Evolutionary conservation across 129 eudicot species (phyloP), one percentile per base, ranked within the genome.

Genomic region (Glebionis coronaria): DNA sequence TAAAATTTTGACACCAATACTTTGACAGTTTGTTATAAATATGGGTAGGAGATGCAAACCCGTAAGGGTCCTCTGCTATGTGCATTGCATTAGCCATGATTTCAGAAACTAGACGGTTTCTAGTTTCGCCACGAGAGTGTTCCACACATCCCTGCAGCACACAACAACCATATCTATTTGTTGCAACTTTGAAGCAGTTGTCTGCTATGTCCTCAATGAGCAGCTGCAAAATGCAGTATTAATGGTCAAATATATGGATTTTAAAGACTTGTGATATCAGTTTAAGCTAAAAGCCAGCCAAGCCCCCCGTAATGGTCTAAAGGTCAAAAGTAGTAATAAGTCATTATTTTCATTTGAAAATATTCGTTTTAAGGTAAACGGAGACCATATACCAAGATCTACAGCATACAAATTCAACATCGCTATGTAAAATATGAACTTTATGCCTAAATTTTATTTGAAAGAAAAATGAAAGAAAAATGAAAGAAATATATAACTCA

Each of bases 1-100:
- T 47, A 82, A 50, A 38, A 14, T 49, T 4, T 21, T 20, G 56
- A 35, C 62, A 42, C 61, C 15, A 28, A 60, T 35, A 35, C 8
- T 35, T 9, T 35, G 8, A 35, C 42, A 35, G 10, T 35, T 35
- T 35, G 42, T 35, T 35, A 35, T 35, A 35, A 35, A 35, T 35
- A 6, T 35, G 57, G 27, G 51, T 16, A 0, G 12, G 5, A 62
- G 77, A 75, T 38, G 56, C 76, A 60, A 44, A 89, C 96, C 96
- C 96, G 1, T 73, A 89, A 52, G 90, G 90, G 77, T 89, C 87
- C 72, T 81, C 87, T 9, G 96, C 82, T 35, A 89, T 76, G 61
- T 61, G 90, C n/a, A 76, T 13, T 45, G 93, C 85, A 44, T 75
- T 68, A 14, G 80, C 71, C 68, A 85, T 50, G 23, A 85, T 81